Evolutionary conservation across 2,329 filamentous ascomycete species (phyloP).

Genomic region (Colletotrichum navitas): DNA sequence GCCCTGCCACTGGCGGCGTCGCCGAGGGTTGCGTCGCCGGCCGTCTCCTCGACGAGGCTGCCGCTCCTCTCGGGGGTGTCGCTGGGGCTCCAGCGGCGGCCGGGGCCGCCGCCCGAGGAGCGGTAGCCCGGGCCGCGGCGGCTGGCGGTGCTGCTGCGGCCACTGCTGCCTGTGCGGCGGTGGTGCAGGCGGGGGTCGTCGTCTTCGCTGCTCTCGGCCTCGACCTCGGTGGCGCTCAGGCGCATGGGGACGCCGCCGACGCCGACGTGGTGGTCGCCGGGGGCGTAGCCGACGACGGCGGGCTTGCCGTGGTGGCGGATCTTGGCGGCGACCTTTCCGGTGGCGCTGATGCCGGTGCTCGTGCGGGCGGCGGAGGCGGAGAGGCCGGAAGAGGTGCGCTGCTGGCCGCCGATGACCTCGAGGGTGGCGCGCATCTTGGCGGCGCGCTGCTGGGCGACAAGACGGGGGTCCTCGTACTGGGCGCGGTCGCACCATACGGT

Average conservation of each 20-base stretch:
- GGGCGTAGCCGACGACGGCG: constrained; percentile 82
- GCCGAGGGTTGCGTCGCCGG: constrained; percentile 43
- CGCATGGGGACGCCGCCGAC: constrained; percentile 88
- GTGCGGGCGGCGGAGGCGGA: constrained; percentile 63
- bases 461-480: constrained; percentile 89
- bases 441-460: constrained; percentile 84
- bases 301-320: constrained; percentile 89
- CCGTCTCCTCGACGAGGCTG: constrained; percentile 62
- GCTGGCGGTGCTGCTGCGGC: constrained; percentile 72
- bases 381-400: constrained; percentile 60
- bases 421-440: constrained; percentile 89
- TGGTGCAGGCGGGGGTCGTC: constrained; percentile 75
- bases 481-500: constrained; percentile 98
- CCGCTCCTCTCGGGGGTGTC: constrained; percentile 68
- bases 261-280: constrained; percentile 79
- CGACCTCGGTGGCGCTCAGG: constrained; percentile 94
- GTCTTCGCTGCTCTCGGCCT: constrained; percentile 86
- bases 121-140: constrained; percentile 64
- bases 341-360: constrained; percentile 71
- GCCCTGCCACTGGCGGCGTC: constrained; percentile 63
- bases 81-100: constrained; percentile 64
- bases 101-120: constrained; percentile 61
- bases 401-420: constrained; percentile 79
- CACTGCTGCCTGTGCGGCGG: constrained; percentile 80
- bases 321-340: constrained; percentile 81